Base-by-base conservation (phyloP, 2,329 filamentous ascomycete species). In the Phaeomoniella chlamydospora region DNA sequence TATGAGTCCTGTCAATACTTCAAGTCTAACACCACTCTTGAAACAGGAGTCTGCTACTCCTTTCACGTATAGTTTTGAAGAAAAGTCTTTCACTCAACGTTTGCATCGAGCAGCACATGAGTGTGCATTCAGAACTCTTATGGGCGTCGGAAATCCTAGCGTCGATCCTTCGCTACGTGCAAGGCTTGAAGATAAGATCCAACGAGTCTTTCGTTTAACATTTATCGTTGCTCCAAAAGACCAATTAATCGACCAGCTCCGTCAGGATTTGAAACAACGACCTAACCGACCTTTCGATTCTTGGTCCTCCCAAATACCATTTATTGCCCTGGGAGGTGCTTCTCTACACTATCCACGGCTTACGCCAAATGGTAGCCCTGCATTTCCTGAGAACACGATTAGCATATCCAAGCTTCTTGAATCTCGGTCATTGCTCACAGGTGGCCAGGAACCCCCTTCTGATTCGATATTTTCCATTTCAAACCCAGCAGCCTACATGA, bases 21-120 rank as follows among this genome's bases (percentile, higher is more conserved):
- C n/a, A n/a, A n/a, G n/a, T n/a, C n/a, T n/a, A n/a, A n/a, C n/a
- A n/a, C n/a, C n/a, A n/a, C n/a, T n/a, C n/a, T n/a, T n/a, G n/a
- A n/a, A n/a, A n/a, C n/a, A n/a, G n/a, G n/a, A n/a, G n/a, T n/a
- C 22, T 26, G 9, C 22, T 1, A 42, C 59, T 1, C 68, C 72
- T 1, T 58, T 52, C 15, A 74, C 73, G 0, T 77, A 77, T 50
- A 66, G 73, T 6, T 68, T 70, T 38, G 64, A 72, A 16, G 81
- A 87, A 51, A 59, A 64, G 2, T 76, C 69, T 1, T 87, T 92
- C 45, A 74, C 75, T 9, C 72, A 81, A 5, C 69, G 79, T 3
- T 60, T 92, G 3, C 79, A 83, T 34, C 72, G 83, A 30, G 65
- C 65, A 36, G 66, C 74, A 2, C 45, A 77, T 1, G 81, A 92